These are phyloP conservation scores for Begonia loranthoides DNA, from an alignment of 306 rosid species.

Conservation along the genomic window DNA sequence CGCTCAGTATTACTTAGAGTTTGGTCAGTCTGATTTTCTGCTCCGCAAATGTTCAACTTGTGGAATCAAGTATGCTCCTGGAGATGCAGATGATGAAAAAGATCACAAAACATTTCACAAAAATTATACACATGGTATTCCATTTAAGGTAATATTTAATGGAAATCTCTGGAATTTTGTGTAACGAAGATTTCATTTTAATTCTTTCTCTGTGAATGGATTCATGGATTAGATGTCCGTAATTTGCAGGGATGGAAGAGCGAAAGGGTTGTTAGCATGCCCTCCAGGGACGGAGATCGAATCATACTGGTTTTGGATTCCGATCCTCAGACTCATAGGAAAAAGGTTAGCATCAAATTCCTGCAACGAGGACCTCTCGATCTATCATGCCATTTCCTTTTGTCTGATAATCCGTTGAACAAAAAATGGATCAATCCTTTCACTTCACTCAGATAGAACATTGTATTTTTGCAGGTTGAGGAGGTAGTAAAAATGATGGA, in stretches of 20 bases:
- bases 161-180: no score
- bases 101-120: conserved; percentile 58
- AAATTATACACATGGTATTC: conserved; percentile 46
- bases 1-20: conserved; percentile 64
- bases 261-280: conserved; percentile 30
- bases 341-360: conserved; percentile 29
- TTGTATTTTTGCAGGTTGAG: conserved; percentile 29
- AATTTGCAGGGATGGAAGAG: conserved; percentile 49
- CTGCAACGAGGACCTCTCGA: background rate
- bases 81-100: conserved; percentile 53
- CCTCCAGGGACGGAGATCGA: conserved; percentile 21
- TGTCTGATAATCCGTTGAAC: no score
- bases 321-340: conserved; percentile 43
- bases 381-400: no score
- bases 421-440: no score
- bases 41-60: conserved; percentile 44
- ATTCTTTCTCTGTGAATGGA: background rate
- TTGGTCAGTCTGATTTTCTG: conserved; percentile 68
- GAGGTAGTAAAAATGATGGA: conserved; percentile 71
- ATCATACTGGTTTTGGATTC: conserved; percentile 37
- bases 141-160: conserved; percentile 32
- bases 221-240: background rate
- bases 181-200: no score
- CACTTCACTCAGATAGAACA: no score
- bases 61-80: conserved; percentile 53